Evolutionary conservation across 2,329 filamentous ascomycete genomes (phyloP).

Genomic region (Huntiella moniliformis): DNA sequence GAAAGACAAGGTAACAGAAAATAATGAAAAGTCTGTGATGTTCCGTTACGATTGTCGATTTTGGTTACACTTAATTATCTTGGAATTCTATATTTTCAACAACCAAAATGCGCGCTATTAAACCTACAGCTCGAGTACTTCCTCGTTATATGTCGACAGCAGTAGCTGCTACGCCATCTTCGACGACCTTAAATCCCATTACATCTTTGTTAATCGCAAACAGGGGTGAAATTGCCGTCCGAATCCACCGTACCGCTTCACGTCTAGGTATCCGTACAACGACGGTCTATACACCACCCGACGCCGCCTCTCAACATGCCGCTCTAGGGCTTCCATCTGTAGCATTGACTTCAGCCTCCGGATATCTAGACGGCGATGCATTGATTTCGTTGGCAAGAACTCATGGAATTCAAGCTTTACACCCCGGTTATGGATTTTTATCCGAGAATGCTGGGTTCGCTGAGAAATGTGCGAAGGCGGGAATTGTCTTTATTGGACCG

Average conservation of each 20-base stretch:
- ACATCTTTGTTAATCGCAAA: constrained; percentile 89
- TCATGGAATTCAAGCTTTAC: constrained; percentile 74
- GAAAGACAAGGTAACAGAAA: too few relatives aligned
- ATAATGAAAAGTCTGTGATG: neutral
- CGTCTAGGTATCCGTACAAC: constrained; percentile 83
- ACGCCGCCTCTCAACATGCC: constrained; percentile 74
- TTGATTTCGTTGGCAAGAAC: constrained; percentile 79
- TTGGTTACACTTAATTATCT: neutral
- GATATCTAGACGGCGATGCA: constrained; percentile 81
- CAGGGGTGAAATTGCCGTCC: constrained; percentile 86
- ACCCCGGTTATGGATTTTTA: constrained; percentile 90
- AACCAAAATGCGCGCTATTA: neutral
- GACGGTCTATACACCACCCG: constrained; percentile 86
- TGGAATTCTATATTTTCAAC: too few relatives aligned
- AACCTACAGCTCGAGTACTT: neutral
- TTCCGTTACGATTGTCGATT: neutral
- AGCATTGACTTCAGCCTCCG: constrained; percentile 60
- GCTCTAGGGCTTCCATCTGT: constrained; percentile 60
- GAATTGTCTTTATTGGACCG: constrained; percentile 85
- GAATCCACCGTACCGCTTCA: constrained; percentile 74
- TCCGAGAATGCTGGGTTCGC: constrained; percentile 90
- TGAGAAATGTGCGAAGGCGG: constrained; percentile 69
- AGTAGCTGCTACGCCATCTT: neutral
- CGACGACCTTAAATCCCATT: constrained; percentile 25
- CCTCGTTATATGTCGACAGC: neutral